A percentile compares a stretch with the other conserved stretches of the same genome.
These are phyloP conservation scores for Phalaenopsis equestris DNA, from an alignment of 106 monocot species.

Conservation along the genomic window DNA sequence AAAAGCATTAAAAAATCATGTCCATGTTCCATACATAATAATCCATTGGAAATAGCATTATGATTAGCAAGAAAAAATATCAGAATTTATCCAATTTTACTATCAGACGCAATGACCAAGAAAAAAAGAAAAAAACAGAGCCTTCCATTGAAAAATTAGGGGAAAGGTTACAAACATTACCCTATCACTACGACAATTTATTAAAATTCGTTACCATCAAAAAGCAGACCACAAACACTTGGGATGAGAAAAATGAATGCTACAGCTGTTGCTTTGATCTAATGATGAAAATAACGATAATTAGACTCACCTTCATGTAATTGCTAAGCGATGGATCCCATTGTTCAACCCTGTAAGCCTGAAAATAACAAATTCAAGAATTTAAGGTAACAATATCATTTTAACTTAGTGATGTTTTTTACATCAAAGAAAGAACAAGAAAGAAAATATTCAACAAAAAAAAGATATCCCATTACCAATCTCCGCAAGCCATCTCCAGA, in stretches of 20 bases:
- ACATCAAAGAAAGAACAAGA: neutral
- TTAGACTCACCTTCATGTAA: constrained; percentile 74
- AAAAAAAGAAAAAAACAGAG: neutral
- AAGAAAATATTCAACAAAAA: neutral
- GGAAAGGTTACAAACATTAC: too few species aligned
- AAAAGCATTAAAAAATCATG: neutral
- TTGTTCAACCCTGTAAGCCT: constrained; percentile 76
- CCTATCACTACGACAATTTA: neutral
- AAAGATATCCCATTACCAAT: constrained; percentile 43
- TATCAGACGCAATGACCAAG: neutral
- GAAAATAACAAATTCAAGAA: neutral
- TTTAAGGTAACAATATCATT: neutral
- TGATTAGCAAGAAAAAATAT: neutral
- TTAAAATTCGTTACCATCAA: too few species aligned
- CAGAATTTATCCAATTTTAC: neutral
- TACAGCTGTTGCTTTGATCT: neutral
- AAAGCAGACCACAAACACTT: too few species aligned
- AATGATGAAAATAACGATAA: neutral
- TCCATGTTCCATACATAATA: neutral
- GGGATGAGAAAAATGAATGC: neutral
- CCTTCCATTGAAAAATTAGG: too few species aligned
- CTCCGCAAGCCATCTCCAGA: constrained; percentile 90
- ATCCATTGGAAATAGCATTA: neutral
- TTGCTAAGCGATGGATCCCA: constrained; percentile 85
- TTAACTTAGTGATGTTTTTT: neutral